Base-by-base conservation (phyloP, 2,329 filamentous ascomycete genomes). In the Pseudodiploospora longispora region DNA sequence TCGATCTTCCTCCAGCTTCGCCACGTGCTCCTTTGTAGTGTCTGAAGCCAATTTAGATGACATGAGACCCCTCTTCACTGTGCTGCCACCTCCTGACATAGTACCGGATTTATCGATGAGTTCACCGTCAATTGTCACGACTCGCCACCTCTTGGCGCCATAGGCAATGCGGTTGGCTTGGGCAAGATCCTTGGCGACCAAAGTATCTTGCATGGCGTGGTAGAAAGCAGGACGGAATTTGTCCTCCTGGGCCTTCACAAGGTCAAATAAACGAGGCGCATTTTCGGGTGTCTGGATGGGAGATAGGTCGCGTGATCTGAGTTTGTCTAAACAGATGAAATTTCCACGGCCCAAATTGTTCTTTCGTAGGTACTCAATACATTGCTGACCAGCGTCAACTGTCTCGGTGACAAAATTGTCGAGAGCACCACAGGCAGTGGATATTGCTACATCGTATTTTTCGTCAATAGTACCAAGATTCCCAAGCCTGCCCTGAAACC, bases 151-250 rank as follows among this genome's bases (percentile, higher is more conserved):
- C 69, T 82, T 87, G 38, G 87, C 87, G 36, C 93, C 91, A 57
- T 97, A 98, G 6, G 93, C 93, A 52, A 98, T 96, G 38, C 93
- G 83, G 65, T 97, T 96, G 2, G 93, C 94, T 62, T 98, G 93
- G n/a, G 87, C 83, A 10, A 98, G 76, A 57, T 98, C 88, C 42
- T 82, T 83, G 5, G 93, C 93, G 10, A 98, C 94, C 3, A 98
- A 72, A 0, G 94, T 98, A 61, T 98, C 91, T 58, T 95, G 87
- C 53, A 98, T 80, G 6, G 94, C 88, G 56, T 91, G 93, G 66
- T 91, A 98, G 65, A 98, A 98, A 0, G 93, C 93, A 1, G 91
- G 85, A 3, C 76, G 76, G 66, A 97, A 96, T 51, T 76, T 85
- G 41, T 91, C 83, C 33, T 95, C 82, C 66, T 95, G 95, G 19